Conservation (phyloP, 306 rosid species). For the Vicia sativa region DNA sequence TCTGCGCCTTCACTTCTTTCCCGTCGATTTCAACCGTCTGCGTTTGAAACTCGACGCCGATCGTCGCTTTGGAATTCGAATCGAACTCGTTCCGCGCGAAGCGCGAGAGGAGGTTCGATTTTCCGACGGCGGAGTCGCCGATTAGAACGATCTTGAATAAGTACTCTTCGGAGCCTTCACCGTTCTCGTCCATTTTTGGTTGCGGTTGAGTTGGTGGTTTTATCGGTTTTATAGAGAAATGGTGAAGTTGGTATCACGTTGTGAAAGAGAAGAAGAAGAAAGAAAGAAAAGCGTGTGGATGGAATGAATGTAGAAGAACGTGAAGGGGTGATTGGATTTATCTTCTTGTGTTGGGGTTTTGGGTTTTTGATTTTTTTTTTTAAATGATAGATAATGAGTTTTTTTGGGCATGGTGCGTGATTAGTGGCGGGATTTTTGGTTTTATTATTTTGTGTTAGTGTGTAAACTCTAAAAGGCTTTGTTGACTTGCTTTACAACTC, state of each 20-base stretch:
- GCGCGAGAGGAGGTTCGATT: constrained; percentile 78
- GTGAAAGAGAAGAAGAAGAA: not conserved
- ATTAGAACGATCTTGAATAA: constrained; percentile 84
- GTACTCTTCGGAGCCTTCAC: constrained; percentile 64
- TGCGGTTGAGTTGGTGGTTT: no score
- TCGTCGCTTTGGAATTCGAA: constrained; percentile 75
- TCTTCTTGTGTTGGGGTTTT: constrained; percentile 6
- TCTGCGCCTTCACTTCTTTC: constrained; percentile 84
- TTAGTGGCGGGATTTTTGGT: constrained; percentile 41
- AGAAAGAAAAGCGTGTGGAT: not conserved
- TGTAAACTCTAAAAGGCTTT: not conserved
- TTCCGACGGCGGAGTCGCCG: constrained; percentile 94
- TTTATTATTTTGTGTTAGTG: not conserved
- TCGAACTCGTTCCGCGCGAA: constrained; percentile 91
- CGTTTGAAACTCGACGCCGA: constrained; percentile 90
- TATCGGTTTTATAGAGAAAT: not conserved
- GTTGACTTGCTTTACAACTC: not conserved
- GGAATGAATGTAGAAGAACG: constrained; percentile 16
- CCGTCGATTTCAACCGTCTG: constrained; percentile 83
- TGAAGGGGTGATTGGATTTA: not conserved
- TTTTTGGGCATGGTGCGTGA: constrained; percentile 35
- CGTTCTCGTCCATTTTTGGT: constrained; percentile 34
- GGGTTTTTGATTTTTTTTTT: not conserved
- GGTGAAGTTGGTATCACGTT: constrained; percentile 31
- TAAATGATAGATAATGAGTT: not conserved